phyloP scores from a whole-genome alignment of 331 rosid species.

The Acacia pycnantha region DNA sequence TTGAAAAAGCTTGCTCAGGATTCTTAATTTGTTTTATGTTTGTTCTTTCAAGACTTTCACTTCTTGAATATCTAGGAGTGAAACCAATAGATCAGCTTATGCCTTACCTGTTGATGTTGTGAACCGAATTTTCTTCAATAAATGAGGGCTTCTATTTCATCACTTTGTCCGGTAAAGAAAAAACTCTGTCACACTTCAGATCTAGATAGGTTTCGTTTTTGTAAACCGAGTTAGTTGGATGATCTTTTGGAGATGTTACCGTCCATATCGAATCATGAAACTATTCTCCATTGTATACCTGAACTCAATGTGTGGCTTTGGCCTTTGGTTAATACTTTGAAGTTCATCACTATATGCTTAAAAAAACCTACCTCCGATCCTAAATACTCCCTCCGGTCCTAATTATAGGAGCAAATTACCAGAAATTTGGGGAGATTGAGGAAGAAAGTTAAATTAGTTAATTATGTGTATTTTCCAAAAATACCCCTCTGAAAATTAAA shows the following conservation, averaged over 20 bases:
- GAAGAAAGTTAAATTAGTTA: no score
- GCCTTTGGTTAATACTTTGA: background rate
- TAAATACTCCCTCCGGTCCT: no score
- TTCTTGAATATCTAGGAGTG: slow-evolving; percentile 85
- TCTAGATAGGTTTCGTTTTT: background rate
- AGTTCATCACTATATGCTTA: no score
- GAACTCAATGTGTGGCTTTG: background rate
- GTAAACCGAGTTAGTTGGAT: background rate
- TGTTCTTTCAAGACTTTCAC: slow-evolving; percentile 78
- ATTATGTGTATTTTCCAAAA: no score
- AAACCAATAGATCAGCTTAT: slow-evolving; percentile 77
- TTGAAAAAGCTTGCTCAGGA: background rate
- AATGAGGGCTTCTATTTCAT: background rate
- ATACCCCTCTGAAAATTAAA: no score
- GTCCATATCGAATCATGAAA: background rate
- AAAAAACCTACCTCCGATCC: no score
- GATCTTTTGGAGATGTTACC: background rate
- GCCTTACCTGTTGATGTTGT: slow-evolving; percentile 84
- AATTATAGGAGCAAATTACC: no score
- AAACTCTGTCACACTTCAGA: background rate
- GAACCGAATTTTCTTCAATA: slow-evolving; percentile 46
- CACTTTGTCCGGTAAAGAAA: background rate
- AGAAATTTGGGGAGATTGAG: no score
- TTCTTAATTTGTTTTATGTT: slow-evolving; percentile 16
- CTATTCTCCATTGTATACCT: background rate